Conservation (phyloP, 129 eudicot species). For the Tanacetum coccineum region DNA sequence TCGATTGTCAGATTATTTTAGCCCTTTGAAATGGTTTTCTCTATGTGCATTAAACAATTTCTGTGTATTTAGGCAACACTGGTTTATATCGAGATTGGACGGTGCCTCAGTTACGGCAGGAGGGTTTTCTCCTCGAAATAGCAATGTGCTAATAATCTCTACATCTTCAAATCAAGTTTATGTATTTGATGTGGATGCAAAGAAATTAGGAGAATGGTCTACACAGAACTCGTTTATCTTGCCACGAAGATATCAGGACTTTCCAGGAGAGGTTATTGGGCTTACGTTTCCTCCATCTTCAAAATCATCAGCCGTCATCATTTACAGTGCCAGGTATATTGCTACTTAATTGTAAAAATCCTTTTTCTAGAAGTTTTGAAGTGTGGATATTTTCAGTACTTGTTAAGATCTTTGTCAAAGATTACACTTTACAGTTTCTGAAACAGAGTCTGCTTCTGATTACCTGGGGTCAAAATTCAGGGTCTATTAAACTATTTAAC, state of each 20-base stretch:
- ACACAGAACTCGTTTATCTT: conserved; percentile 50
- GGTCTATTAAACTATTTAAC: too few species aligned
- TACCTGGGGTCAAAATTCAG: too few species aligned
- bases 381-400: background rate
- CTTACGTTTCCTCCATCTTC: conserved; percentile 76
- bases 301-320: conserved; percentile 56
- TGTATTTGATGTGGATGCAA: conserved; percentile 94
- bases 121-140: conserved; percentile 74
- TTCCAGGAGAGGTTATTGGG: conserved; percentile 96
- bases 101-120: conserved; percentile 92
- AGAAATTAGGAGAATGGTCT: conserved; percentile 92
- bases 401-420: background rate
- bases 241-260: conserved; percentile 80
- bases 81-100: conserved; percentile 89
- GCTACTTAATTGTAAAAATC: background rate
- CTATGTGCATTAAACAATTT: too few species aligned
- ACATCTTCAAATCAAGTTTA: conserved; percentile 88
- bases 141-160: conserved; percentile 75
- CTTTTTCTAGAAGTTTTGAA: background rate
- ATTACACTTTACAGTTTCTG: too few species aligned
- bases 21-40: too few species aligned
- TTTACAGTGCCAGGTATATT: conserved; percentile 82
- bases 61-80: conserved; percentile 65
- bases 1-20: too few species aligned
- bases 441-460: too few species aligned